Conservation (phyloP, 148 eudicot genomes). For the Bassia scoparia region DNA sequence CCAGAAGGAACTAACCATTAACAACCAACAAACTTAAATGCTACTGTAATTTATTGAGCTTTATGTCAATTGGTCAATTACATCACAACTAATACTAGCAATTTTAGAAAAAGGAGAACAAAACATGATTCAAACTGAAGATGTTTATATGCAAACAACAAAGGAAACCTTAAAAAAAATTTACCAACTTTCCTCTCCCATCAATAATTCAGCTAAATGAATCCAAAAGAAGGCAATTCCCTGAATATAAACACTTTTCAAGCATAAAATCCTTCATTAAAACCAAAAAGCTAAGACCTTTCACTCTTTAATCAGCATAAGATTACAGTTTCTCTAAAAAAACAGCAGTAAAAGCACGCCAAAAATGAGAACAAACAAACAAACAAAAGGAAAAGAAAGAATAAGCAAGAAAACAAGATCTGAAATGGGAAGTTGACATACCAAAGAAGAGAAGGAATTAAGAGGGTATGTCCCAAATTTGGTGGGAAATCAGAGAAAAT, state of each 20-base stretch:
- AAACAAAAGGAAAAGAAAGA: not conserved
- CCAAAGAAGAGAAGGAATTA: conserved; percentile 15
- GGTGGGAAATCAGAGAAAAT: conserved; percentile 2
- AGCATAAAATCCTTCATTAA: not conserved
- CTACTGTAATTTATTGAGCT: not conserved
- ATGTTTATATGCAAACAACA: not conserved
- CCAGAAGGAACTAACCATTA: not conserved
- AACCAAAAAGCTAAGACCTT: conserved; percentile 13
- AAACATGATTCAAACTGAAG: too few relatives aligned
- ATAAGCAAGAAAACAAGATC: conserved; percentile 25
- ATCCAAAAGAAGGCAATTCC: conserved; percentile 2
- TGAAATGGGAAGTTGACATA: conserved; percentile 25
- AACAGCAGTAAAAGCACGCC: not conserved
- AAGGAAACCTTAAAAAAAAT: not conserved
- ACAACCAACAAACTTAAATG: not conserved
- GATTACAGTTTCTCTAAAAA: not conserved
- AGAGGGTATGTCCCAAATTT: not conserved
- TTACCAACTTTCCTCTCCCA: conserved; percentile 8
- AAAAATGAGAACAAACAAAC: conserved; percentile 5
- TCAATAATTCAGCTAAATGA: not conserved
- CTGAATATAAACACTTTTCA: not conserved
- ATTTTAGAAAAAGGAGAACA: too few relatives aligned
- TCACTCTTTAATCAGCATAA: not conserved
- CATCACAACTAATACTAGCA: not conserved
- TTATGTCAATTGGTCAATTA: conserved; percentile 6